Evolutionary conservation across 2,329 filamentous ascomycete species (phyloP).

Genomic region (Trichoderma gracile): DNA sequence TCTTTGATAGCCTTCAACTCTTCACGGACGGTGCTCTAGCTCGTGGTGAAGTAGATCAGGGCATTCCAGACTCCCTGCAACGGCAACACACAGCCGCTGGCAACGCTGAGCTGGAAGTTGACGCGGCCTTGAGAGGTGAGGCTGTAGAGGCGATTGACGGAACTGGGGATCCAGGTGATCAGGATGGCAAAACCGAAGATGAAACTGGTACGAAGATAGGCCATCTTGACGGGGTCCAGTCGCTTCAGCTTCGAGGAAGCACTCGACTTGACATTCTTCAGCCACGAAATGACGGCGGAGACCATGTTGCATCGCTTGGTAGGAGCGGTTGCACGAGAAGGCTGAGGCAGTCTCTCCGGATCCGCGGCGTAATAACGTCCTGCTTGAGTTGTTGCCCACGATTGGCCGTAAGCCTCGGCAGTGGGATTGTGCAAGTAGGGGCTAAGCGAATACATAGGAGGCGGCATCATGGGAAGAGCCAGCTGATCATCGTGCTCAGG

Average conservation of each 20-base stretch:
- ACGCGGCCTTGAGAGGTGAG: conserved; percentile 52
- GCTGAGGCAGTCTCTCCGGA: conserved; percentile 23
- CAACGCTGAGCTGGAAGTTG: conserved; percentile 66
- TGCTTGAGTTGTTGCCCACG: conserved; percentile 32
- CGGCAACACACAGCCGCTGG: conserved; percentile 70
- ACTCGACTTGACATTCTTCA: conserved; percentile 34
- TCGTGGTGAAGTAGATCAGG: conserved; percentile 72
- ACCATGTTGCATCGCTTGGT: conserved; percentile 27
- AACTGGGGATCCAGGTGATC: conserved; percentile 65
- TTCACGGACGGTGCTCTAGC: conserved; percentile 44
- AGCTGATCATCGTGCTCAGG: conserved; percentile 26
- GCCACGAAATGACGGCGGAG: conserved; percentile 29
- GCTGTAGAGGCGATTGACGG: conserved; percentile 71
- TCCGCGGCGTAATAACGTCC: conserved; percentile 21
- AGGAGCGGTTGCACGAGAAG: conserved; percentile 36
- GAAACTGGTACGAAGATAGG: conserved; percentile 61
- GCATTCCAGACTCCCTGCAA: conserved; percentile 81
- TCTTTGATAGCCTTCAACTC: conserved; percentile 30
- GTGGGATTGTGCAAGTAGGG: neutral
- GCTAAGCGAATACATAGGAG: conserved; percentile 15
- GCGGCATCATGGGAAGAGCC: conserved; percentile 26
- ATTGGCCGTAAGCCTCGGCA: conserved; percentile 26
- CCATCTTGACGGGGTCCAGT: conserved; percentile 58
- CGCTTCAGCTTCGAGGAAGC: conserved; percentile 38
- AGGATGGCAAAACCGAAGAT: conserved; percentile 61